Evolutionary conservation across 331 rosid species (phyloP).

Genomic region (Quercus lobata): DNA sequence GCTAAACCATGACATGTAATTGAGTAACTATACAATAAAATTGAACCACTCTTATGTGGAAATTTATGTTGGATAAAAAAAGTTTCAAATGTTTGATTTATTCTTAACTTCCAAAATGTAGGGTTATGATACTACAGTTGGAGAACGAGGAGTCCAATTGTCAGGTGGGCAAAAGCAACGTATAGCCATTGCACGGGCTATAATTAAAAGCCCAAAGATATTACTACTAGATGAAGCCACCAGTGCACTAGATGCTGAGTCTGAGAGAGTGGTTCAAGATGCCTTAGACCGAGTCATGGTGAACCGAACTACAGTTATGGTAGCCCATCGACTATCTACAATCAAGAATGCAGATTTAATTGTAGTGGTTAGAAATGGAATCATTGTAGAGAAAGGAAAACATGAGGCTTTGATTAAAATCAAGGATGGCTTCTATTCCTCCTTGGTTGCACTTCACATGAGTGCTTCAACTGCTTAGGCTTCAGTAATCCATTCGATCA

Average conservation of each 20-base stretch:
- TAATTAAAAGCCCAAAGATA: constrained; percentile 47
- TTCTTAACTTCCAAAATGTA: not conserved
- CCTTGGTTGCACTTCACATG: constrained; percentile 35
- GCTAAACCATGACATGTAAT: too few species aligned
- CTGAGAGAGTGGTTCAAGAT: too few species aligned
- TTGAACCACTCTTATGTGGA: not conserved
- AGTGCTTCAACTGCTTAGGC: constrained; percentile 21
- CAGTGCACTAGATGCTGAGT: too few species aligned
- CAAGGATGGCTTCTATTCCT: constrained; percentile 41
- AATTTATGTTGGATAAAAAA: too few species aligned
- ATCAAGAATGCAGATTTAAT: too few species aligned
- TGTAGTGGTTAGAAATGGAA: not conserved
- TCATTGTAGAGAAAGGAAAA: constrained; percentile 43
- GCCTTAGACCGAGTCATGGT: too few species aligned
- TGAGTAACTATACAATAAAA: not conserved
- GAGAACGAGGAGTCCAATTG: constrained; percentile 49
- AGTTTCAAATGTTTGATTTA: not conserved
- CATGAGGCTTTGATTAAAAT: constrained; percentile 34
- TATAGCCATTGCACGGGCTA: constrained; percentile 58
- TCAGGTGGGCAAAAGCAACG: constrained; percentile 59
- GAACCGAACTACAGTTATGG: too few species aligned
- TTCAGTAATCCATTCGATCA: not conserved
- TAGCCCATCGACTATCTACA: too few species aligned
- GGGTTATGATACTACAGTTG: constrained; percentile 53
- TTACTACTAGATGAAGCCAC: constrained; percentile 36